Evolutionary conservation across 2,329 filamentous ascomycete species (phyloP).

Genomic region (Fusarium chaquense): DNA sequence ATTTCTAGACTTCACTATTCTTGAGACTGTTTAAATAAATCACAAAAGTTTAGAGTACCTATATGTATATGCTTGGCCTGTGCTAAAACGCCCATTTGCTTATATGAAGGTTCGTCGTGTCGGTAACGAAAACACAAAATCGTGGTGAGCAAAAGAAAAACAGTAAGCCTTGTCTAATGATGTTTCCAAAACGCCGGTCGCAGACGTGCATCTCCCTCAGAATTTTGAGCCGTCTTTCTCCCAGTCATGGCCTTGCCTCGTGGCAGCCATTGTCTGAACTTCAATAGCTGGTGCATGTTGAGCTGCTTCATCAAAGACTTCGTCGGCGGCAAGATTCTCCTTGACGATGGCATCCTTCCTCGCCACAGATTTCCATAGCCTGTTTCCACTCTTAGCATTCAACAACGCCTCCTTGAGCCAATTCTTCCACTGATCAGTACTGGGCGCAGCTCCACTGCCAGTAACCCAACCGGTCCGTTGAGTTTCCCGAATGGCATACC

Average conservation of each 20-base stretch:
- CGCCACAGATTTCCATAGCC: slow-evolving; percentile 60
- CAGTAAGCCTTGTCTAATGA: neutral
- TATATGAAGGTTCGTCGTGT: neutral
- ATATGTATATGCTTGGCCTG: neutral
- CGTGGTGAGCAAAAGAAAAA: neutral
- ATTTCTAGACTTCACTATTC: slow-evolving; percentile 5
- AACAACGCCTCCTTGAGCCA: slow-evolving; percentile 65
- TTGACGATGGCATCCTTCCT: slow-evolving; percentile 64
- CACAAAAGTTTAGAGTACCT: slow-evolving; percentile 6
- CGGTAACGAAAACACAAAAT: neutral
- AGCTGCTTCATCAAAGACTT: slow-evolving; percentile 45
- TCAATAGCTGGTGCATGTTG: slow-evolving; percentile 50
- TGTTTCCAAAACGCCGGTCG: neutral
- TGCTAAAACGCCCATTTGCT: neutral
- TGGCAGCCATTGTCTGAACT: slow-evolving; percentile 32
- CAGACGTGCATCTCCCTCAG: slow-evolving; percentile 13
- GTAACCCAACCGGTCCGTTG: slow-evolving; percentile 65
- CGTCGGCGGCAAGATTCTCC: slow-evolving; percentile 36
- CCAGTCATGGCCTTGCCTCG: slow-evolving; percentile 34
- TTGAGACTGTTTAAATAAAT: slow-evolving; percentile 2
- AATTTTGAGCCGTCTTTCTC: slow-evolving; percentile 45
- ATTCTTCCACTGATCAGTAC: slow-evolving; percentile 63
- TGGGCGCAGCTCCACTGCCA: slow-evolving; percentile 63
- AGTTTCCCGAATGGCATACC: slow-evolving; percentile 70
- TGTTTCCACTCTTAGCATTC: slow-evolving; percentile 51